phyloP scores from a whole-genome alignment of 2,329 filamentous ascomycete genomes.

The Hymenoscyphus infarciens region DNA sequence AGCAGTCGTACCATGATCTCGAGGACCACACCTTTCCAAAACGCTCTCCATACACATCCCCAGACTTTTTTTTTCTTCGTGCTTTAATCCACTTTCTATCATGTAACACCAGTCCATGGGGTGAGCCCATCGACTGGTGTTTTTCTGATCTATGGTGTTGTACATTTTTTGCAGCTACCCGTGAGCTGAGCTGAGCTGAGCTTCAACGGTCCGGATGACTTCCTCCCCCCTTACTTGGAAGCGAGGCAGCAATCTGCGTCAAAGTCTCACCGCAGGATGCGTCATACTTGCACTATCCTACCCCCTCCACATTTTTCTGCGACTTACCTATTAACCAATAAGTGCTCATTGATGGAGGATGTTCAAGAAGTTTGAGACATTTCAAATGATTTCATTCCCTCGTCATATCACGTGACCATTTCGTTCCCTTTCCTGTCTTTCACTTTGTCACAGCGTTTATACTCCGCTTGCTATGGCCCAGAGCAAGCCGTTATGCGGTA shows the following conservation, averaged over 20 bases:
- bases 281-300: not conserved
- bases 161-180: not conserved
- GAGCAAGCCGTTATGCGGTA: no score
- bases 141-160: not conserved
- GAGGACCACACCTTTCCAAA: no score
- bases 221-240: not conserved
- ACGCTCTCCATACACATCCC: no score
- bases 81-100: not conserved
- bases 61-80: no score
- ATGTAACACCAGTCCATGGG: not conserved
- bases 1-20: no score
- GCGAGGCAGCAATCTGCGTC: not conserved
- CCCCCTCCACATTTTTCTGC: not conserved
- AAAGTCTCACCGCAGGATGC: slow-evolving; percentile 2
- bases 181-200: not conserved
- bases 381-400: no score
- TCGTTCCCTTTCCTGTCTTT: no score
- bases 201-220: not conserved
- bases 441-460: no score
- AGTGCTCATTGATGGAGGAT: no score
- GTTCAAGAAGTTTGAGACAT: no score
- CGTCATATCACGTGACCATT: no score
- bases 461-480: no score
- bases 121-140: not conserved
- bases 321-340: not conserved